Evolutionary conservation across 1,284 basidiomycete genomes (phyloP).

Genomic region (Agaricales sp.): DNA sequence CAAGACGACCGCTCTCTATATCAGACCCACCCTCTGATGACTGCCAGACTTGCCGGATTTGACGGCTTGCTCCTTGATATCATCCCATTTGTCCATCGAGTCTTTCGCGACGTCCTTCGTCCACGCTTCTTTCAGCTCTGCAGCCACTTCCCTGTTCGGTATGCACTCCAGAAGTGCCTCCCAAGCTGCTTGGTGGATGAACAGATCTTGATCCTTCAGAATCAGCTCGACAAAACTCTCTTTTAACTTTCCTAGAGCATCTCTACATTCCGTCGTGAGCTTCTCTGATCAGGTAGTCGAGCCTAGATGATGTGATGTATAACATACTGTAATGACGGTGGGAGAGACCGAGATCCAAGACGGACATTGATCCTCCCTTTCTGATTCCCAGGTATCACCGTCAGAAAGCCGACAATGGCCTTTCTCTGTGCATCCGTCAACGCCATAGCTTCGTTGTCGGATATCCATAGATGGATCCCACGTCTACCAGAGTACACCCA

Average conservation of each 20-base stretch:
- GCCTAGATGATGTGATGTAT: slow-evolving; percentile 2
- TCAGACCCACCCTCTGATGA: slow-evolving; percentile 21
- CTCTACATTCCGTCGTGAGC: slow-evolving; percentile 25
- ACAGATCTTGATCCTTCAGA: slow-evolving; percentile 83
- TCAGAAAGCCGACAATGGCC: slow-evolving; percentile 80
- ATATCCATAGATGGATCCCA: slow-evolving; percentile 98
- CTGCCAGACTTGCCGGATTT: slow-evolving; percentile 20
- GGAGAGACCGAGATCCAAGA: slow-evolving; percentile 37
- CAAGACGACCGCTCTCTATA: too few species aligned
- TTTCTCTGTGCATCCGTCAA: slow-evolving; percentile 89
- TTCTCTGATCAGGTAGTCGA: too few species aligned
- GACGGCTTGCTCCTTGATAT: slow-evolving; percentile 37
- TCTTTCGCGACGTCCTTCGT: slow-evolving; percentile 36
- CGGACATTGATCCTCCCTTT: slow-evolving; percentile 79
- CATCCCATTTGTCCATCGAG: slow-evolving; percentile 67
- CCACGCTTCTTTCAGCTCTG: slow-evolving; percentile 54
- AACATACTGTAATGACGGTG: slow-evolving; percentile 64
- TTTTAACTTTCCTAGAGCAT: slow-evolving; percentile 44
- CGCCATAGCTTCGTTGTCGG: slow-evolving; percentile 79
- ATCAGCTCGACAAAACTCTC: slow-evolving; percentile 60
- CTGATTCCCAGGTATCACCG: slow-evolving; percentile 78
- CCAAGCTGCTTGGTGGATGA: slow-evolving; percentile 63
- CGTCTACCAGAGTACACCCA: slow-evolving; percentile 99
- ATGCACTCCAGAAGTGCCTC: slow-evolving; percentile 69
- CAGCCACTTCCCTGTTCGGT: slow-evolving; percentile 46